Conservation (phyloP, 306 rosid species). For the Medicago truncatula region DNA sequence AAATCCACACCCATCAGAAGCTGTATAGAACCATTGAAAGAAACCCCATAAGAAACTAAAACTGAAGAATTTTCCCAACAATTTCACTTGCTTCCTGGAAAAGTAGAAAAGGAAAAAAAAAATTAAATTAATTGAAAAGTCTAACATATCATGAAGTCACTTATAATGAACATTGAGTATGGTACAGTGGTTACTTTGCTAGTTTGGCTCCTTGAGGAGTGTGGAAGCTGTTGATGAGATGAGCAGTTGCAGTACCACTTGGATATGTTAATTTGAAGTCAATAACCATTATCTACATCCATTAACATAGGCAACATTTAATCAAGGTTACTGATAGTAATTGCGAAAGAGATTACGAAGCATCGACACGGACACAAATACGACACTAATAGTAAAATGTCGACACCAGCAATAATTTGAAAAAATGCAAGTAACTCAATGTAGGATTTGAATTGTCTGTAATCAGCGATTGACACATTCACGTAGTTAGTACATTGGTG, state of each 20-base stretch:
- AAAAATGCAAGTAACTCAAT: not conserved
- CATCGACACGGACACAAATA: not conserved
- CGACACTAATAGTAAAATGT: not conserved
- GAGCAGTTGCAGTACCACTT: slow-evolving; percentile 72
- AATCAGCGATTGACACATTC: not conserved
- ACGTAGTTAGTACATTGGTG: not conserved
- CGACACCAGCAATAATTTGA: not conserved
- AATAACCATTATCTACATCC: slow-evolving; percentile 56
- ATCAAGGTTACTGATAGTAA: slow-evolving; percentile 25
- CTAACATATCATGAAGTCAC: slow-evolving; percentile 23
- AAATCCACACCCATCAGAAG: slow-evolving; percentile 58
- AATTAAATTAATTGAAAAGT: slow-evolving; percentile 10
- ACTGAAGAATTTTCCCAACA: slow-evolving; percentile 58
- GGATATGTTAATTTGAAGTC: slow-evolving; percentile 67
- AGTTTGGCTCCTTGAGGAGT: slow-evolving; percentile 69
- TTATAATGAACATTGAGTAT: slow-evolving; percentile 17
- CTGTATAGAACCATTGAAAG: slow-evolving; percentile 66
- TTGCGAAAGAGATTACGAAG: not conserved
- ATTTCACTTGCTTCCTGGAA: slow-evolving; percentile 63
- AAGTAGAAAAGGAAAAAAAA: slow-evolving; percentile 23
- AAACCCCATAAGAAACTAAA: slow-evolving; percentile 60
- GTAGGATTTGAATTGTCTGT: not conserved
- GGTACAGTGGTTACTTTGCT: slow-evolving; percentile 50
- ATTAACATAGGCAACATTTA: slow-evolving; percentile 29
- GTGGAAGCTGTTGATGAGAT: slow-evolving; percentile 70